Evolutionary conservation across 768 basidiomycete genomes (phyloP).

Genomic region (Suillus americanus): DNA sequence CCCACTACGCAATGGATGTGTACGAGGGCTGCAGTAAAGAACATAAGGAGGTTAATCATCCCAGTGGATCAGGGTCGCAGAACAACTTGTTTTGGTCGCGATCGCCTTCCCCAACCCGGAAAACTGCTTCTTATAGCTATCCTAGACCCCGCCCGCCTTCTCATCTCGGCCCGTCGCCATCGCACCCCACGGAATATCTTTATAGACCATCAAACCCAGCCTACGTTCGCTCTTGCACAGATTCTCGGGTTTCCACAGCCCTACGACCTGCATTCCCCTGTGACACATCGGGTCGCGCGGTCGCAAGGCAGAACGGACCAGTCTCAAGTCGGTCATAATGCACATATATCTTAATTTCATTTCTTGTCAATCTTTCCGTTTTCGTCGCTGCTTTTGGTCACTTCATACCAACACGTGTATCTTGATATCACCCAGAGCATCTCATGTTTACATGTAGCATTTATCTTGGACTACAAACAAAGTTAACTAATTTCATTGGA

Average conservation of each 20-base stretch:
- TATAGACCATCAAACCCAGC: constrained; percentile 32
- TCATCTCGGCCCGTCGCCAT: constrained; percentile 4
- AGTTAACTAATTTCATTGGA: not conserved
- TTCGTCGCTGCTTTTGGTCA: not conserved
- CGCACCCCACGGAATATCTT: constrained; percentile 20
- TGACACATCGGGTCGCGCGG: constrained; percentile 1
- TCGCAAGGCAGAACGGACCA: not conserved
- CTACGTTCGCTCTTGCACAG: constrained; percentile 32
- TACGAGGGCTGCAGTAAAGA: constrained; percentile 2
- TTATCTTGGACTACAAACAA: constrained; percentile 4
- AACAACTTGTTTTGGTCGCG: constrained; percentile 8
- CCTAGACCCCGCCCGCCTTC: not conserved
- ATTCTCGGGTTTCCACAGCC: constrained; percentile 34
- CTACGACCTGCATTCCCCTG: constrained; percentile 32
- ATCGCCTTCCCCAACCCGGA: constrained; percentile 9
- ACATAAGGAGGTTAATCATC: constrained; percentile 18
- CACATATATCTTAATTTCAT: not conserved
- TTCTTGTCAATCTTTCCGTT: not conserved
- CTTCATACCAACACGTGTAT: constrained; percentile 4
- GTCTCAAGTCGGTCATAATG: not conserved
- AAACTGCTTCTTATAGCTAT: constrained; percentile 7
- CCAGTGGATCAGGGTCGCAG: constrained; percentile 4
- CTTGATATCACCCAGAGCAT: constrained; percentile 1
- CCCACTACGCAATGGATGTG: constrained; percentile 23
- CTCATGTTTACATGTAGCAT: constrained; percentile 1